Evolutionary conservation across 2,329 filamentous ascomycete species (phyloP).

Genomic region (Fusarium graminum): DNA sequence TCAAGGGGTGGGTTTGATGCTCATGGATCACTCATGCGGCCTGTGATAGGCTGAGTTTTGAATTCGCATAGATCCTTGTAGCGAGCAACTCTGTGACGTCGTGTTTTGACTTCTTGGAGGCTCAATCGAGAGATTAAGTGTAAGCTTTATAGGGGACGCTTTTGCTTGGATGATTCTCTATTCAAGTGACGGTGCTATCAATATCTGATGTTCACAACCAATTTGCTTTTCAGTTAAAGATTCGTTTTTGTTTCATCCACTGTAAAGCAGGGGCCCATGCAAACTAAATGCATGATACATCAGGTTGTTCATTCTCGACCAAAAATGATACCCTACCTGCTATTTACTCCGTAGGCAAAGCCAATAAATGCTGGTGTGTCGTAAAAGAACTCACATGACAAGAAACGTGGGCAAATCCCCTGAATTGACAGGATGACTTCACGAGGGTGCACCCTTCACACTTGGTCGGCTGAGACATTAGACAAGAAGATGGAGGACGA

Average conservation of each 20-base stretch:
- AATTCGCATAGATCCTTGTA: slow-evolving; percentile 33
- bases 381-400: slow-evolving; percentile 24
- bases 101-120: slow-evolving; percentile 18
- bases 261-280: slow-evolving; percentile 10
- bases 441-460: slow-evolving; percentile 27
- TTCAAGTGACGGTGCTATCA: slow-evolving; percentile 2
- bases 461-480: slow-evolving; percentile 31
- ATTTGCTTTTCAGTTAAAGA: slow-evolving; percentile 18
- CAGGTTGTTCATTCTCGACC: slow-evolving; percentile 19
- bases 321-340: not conserved
- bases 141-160: not conserved
- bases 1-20: slow-evolving; percentile 26
- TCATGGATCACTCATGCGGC: slow-evolving; percentile 21
- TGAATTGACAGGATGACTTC: slow-evolving; percentile 41
- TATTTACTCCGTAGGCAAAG: not conserved
- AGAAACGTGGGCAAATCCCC: slow-evolving; percentile 43
- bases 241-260: slow-evolving; percentile 22
- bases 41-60: slow-evolving; percentile 34
- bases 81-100: slow-evolving; percentile 35
- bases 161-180: not conserved
- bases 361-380: slow-evolving; percentile 12
- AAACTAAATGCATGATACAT: slow-evolving; percentile 42
- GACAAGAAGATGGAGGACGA: slow-evolving; percentile 28
- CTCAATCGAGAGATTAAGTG: slow-evolving; percentile 17
- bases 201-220: not conserved